Conservation (phyloP, 2,329 filamentous ascomycete genomes). For the Calycina herbarum region DNA sequence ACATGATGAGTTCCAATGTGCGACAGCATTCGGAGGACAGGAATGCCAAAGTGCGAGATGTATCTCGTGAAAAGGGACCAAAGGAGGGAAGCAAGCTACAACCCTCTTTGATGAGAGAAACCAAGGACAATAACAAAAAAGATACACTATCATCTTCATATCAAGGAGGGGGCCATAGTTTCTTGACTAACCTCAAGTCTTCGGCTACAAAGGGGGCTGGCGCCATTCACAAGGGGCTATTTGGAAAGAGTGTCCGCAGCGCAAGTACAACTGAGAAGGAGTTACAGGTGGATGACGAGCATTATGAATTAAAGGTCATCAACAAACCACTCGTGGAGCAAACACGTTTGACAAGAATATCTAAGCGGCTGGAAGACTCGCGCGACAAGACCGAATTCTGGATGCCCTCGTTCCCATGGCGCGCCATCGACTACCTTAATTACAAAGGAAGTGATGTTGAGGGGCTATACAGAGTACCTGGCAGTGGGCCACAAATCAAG, state of each 20-base stretch:
- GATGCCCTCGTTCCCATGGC: constrained; percentile 96
- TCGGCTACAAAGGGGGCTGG: constrained; percentile 74
- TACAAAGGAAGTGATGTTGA: constrained; percentile 93
- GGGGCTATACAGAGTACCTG: constrained; percentile 88
- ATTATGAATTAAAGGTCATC: constrained; percentile 82
- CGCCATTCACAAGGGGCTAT: constrained; percentile 78
- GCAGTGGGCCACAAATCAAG: constrained; percentile 86
- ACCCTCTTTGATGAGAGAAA: constrained; percentile 18
- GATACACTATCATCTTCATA: constrained; percentile 52
- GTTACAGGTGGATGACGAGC: constrained; percentile 70
- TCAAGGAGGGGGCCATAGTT: constrained; percentile 59
- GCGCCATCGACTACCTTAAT: constrained; percentile 94
- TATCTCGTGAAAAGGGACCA: constrained; percentile 37
- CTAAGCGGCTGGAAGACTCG: constrained; percentile 82
- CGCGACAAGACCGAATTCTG: constrained; percentile 97
- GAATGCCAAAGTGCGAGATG: constrained; percentile 47
- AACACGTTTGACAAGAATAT: constrained; percentile 86
- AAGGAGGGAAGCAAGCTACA: constrained; percentile 44
- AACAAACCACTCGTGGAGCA: constrained; percentile 86
- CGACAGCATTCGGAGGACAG: constrained; percentile 77
- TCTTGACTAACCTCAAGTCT: constrained; percentile 73
- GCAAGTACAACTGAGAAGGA: constrained; percentile 69
- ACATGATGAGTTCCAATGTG: constrained; percentile 63
- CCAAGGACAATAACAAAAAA: constrained; percentile 36
- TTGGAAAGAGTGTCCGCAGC: constrained; percentile 71